Evolutionary conservation across 106 monocot species (phyloP).

Genomic region (Acanthochlamys bracteata): DNA sequence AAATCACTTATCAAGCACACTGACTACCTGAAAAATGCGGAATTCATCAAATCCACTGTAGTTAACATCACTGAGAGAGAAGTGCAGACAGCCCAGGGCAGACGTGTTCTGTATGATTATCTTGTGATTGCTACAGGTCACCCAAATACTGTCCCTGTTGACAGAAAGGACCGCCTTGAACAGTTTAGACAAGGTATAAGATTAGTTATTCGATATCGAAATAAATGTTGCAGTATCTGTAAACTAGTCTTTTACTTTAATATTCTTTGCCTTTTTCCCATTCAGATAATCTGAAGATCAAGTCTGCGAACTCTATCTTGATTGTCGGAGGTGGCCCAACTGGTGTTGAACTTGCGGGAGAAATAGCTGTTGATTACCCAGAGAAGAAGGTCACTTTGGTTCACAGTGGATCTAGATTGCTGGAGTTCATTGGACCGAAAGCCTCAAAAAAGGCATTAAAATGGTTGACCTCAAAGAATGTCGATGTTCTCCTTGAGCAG

Average conservation of each 20-base stretch:
- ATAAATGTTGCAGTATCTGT: background rate
- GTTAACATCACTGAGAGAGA: conserved; percentile 13
- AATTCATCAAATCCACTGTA: conserved; percentile 18
- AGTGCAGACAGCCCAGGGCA: conserved; percentile 29
- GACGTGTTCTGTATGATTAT: conserved; percentile 16
- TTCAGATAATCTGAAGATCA: conserved; percentile 28
- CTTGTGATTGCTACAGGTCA: conserved; percentile 39
- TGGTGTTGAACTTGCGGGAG: conserved; percentile 30
- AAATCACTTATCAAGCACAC: conserved; percentile 25
- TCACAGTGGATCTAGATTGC: conserved; percentile 20
- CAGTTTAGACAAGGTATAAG: conserved; percentile 23
- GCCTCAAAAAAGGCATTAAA: conserved; percentile 22
- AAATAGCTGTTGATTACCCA: conserved; percentile 28
- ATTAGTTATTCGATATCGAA: background rate
- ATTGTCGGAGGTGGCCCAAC: conserved; percentile 32
- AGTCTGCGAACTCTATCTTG: conserved; percentile 16
- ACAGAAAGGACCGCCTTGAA: conserved; percentile 19
- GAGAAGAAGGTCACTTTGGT: conserved; percentile 27
- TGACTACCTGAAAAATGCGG: conserved; percentile 22
- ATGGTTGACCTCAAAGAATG: conserved; percentile 20
- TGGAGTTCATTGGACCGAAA: conserved; percentile 24
- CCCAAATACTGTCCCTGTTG: conserved; percentile 5
- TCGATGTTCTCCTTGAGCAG: conserved; percentile 18
- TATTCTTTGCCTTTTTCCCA: background rate
- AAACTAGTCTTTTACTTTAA: too few relatives aligned